Percentiles rank a stretch among this genome's conserved stretches.
Evolutionary conservation across 2,329 filamentous ascomycete genomes (phyloP).

Genomic region (Trichoderma pleuroti): DNA sequence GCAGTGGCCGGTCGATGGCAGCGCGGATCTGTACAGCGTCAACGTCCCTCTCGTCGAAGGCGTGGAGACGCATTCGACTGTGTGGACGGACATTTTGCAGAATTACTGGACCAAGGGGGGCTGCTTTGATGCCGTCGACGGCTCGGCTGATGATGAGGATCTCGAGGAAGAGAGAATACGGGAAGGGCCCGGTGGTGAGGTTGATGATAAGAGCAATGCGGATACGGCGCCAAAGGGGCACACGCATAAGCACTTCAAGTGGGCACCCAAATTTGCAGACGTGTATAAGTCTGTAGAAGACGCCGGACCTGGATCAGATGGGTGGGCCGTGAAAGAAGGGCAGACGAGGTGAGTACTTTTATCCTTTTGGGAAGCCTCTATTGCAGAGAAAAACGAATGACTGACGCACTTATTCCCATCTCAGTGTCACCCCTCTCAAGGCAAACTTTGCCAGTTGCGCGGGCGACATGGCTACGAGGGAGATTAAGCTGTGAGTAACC

Average conservation of each 20-base stretch:
- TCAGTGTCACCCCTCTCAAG: constrained; percentile 80
- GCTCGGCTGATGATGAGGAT: constrained; percentile 55
- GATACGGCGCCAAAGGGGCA: constrained; percentile 43
- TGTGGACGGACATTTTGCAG: constrained; percentile 85
- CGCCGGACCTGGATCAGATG: constrained; percentile 78
- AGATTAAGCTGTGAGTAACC: constrained; percentile 77
- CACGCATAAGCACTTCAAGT: constrained; percentile 87
- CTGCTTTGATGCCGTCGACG: constrained; percentile 79
- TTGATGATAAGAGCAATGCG: constrained; percentile 34
- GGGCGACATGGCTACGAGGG: constrained; percentile 59
- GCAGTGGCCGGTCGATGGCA: constrained; percentile 65
- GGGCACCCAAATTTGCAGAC: constrained; percentile 83
- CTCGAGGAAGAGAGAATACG: constrained; percentile 71
- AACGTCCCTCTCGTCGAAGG: constrained; percentile 84
- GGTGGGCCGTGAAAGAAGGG: constrained; percentile 86
- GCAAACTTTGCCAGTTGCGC: constrained; percentile 85
- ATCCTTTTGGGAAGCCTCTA: neutral
- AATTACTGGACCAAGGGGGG: constrained; percentile 85
- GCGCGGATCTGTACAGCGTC: constrained; percentile 81
- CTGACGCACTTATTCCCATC: constrained; percentile 9
- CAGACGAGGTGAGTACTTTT: constrained; percentile 67
- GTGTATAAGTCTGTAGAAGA: constrained; percentile 85
- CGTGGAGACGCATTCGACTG: constrained; percentile 65
- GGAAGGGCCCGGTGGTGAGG: constrained; percentile 55
- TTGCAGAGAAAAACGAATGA: neutral